These are phyloP conservation scores for Colletotrichum lindemuthianum DNA, from an alignment of 2,329 filamentous ascomycete species.

Conservation along the genomic window DNA sequence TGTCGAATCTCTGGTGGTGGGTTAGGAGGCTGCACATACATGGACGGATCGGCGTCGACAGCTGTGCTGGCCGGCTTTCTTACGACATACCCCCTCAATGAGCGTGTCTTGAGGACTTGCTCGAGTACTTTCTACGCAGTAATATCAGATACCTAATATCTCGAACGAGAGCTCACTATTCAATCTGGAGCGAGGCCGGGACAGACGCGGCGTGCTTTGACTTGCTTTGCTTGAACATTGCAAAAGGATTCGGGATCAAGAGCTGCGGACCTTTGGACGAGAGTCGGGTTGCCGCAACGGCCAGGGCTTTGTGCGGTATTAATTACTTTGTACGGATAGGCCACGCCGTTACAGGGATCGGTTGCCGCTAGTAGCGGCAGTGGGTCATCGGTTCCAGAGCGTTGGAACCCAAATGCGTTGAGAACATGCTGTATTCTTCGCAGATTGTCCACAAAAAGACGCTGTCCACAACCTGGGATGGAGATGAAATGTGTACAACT, in stretches of 20 bases:
- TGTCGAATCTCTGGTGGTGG: background rate
- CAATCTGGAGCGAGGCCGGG: too few species aligned
- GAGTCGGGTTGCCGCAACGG: too few species aligned
- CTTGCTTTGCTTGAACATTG: too few species aligned
- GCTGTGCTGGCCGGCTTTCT: conserved; percentile 17
- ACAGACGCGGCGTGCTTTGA: too few species aligned
- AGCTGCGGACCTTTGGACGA: too few species aligned
- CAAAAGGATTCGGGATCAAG: too few species aligned
- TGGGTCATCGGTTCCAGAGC: too few species aligned
- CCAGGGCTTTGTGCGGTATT: background rate
- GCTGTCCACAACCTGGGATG: too few species aligned
- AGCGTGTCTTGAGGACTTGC: conserved; percentile 25
- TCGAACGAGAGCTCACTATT: background rate
- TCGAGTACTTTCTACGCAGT: conserved; percentile 27
- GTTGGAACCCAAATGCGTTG: too few species aligned
- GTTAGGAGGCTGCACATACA: conserved; percentile 17
- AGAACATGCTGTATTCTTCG: too few species aligned
- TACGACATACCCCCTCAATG: conserved; percentile 15
- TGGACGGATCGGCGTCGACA: conserved; percentile 16
- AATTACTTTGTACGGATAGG: background rate
- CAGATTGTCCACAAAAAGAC: too few species aligned
- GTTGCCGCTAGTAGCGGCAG: conserved; percentile 15
- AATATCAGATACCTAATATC: background rate
- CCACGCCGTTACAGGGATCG: background rate
- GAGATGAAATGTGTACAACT: too few species aligned